Percentiles rank a stretch among this genome's conserved stretches.
Conservation (phyloP, 768 basidiomycete species). For the Chalciporus chontae region DNA sequence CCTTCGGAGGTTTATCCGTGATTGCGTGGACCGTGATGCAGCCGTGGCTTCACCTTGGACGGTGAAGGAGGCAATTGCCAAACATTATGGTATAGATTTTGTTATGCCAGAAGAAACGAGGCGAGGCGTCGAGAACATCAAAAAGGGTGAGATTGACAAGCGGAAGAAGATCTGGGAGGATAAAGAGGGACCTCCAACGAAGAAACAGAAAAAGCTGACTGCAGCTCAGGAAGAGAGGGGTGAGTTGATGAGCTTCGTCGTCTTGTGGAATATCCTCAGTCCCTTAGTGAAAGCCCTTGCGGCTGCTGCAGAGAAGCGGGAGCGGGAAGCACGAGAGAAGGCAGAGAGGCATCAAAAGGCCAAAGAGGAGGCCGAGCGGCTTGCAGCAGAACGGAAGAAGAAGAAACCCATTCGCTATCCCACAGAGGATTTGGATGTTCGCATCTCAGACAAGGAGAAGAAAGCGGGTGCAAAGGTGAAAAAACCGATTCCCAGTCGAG, state of each 20-base stretch:
- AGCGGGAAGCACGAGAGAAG: slow-evolving; percentile 68
- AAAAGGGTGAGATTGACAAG: slow-evolving; percentile 89
- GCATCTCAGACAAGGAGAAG: slow-evolving; percentile 76
- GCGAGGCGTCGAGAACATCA: slow-evolving; percentile 72
- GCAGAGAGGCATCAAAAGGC: slow-evolving; percentile 59
- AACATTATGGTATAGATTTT: slow-evolving; percentile 78
- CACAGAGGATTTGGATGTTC: slow-evolving; percentile 87
- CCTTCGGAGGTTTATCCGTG: slow-evolving; percentile 91
- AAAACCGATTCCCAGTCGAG: slow-evolving; percentile 62
- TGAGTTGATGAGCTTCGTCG: slow-evolving; percentile 24
- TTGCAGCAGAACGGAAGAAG: slow-evolving; percentile 78
- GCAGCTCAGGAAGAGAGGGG: slow-evolving; percentile 75
- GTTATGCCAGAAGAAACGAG: slow-evolving; percentile 85
- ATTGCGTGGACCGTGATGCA: slow-evolving; percentile 90
- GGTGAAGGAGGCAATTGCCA: slow-evolving; percentile 82
- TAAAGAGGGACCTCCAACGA: slow-evolving; percentile 76
- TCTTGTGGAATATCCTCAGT: slow-evolving; percentile 7
- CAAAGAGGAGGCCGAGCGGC: slow-evolving; percentile 68
- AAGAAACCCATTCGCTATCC: slow-evolving; percentile 91
- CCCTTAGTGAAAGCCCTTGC: slow-evolving; percentile 28
- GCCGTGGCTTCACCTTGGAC: slow-evolving; percentile 95
- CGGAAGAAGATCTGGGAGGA: slow-evolving; percentile 89
- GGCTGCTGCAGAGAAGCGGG: slow-evolving; percentile 54
- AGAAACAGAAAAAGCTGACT: slow-evolving; percentile 79
- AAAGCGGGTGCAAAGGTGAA: slow-evolving; percentile 68